phyloP scores from a whole-genome alignment of 495 filamentous ascomycete genomes.

The Neurospora sp. region DNA sequence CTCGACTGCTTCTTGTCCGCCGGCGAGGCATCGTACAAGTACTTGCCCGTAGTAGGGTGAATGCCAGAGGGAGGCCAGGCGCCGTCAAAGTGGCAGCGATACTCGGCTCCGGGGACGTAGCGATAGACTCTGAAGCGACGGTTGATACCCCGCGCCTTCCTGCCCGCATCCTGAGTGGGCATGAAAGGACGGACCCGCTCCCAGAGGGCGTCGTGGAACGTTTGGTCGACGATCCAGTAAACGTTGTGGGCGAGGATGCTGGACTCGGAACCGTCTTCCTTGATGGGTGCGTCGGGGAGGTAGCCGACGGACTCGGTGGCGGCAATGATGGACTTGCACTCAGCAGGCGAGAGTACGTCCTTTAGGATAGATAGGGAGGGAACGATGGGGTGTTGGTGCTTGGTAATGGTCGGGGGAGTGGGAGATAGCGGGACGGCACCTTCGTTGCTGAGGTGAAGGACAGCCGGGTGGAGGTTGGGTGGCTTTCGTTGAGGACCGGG shows the following conservation, averaged over 20 bases:
- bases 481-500: conserved; percentile 35
- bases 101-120: conserved; percentile 41
- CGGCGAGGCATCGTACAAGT: conserved; percentile 38
- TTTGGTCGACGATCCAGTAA: conserved; percentile 38
- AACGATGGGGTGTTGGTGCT: conserved; percentile 30
- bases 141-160: conserved; percentile 34
- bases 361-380: conserved; percentile 29
- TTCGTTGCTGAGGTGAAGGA: conserved; percentile 30
- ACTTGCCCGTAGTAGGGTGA: conserved; percentile 22
- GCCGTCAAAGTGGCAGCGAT: conserved; percentile 37
- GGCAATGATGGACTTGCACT: conserved; percentile 37
- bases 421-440: conserved; percentile 25
- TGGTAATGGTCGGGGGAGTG: conserved; percentile 14
- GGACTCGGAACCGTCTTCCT: conserved; percentile 29
- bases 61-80: conserved; percentile 40
- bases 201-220: conserved; percentile 35
- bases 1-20: conserved; percentile 33
- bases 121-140: conserved; percentile 39
- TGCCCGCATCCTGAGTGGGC: conserved; percentile 24
- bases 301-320: conserved; percentile 35
- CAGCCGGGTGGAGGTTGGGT: conserved; percentile 35
- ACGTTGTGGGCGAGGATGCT: conserved; percentile 42
- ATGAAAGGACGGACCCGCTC: conserved; percentile 28
- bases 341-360: conserved; percentile 27
- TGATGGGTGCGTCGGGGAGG: conserved; percentile 36